Evolutionary conservation across 2,329 filamentous ascomycete species (phyloP).

Genomic region (Cercospora nicotianae): DNA sequence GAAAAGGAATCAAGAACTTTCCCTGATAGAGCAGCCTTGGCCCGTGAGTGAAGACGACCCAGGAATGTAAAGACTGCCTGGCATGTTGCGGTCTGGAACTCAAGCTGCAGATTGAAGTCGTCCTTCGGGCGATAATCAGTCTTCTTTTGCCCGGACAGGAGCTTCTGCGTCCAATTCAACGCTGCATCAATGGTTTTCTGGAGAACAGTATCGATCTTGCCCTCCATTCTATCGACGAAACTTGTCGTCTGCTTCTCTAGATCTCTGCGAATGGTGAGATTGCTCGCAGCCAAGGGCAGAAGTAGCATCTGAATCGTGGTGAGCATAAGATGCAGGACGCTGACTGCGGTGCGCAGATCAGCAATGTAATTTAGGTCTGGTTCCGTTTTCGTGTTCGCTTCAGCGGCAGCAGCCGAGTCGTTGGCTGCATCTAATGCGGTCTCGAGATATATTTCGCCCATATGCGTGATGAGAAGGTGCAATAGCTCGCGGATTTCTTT

Average conservation of each 20-base stretch:
- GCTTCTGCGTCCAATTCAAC: constrained; percentile 71
- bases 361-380: constrained; percentile 85
- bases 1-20: constrained; percentile 80
- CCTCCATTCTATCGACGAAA: constrained; percentile 76
- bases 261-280: constrained; percentile 83
- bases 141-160: constrained; percentile 77
- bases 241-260: constrained; percentile 80
- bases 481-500: constrained; percentile 89
- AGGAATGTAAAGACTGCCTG: constrained; percentile 79
- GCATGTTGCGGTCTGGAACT: constrained; percentile 82
- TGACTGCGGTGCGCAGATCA: constrained; percentile 76
- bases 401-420: constrained; percentile 73
- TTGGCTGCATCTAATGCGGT: constrained; percentile 67
- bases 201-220: constrained; percentile 72
- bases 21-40: constrained; percentile 71
- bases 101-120: constrained; percentile 68
- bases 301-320: constrained; percentile 89
- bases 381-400: constrained; percentile 71
- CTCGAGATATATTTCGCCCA: constrained; percentile 79
- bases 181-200: constrained; percentile 71
- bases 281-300: constrained; percentile 82
- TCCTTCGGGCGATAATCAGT: constrained; percentile 88
- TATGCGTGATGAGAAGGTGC: constrained; percentile 77
- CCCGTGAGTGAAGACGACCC: constrained; percentile 60
- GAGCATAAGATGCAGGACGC: constrained; percentile 88